Evolutionary conservation across 75 land plant species (phyloP).

Genomic region (Selaginella moellendorffii): DNA sequence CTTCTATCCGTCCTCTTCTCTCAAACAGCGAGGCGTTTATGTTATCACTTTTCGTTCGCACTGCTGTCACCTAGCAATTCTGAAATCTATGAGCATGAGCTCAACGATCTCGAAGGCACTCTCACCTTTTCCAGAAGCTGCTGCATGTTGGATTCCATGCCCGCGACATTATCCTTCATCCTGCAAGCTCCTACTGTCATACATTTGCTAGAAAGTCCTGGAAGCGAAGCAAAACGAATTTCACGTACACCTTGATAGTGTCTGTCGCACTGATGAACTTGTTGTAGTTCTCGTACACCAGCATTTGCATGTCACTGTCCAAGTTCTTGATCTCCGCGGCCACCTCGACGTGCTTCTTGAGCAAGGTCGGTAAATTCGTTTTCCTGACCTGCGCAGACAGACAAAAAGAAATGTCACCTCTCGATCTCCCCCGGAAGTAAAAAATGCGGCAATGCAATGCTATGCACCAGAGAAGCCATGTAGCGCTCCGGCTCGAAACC

Average conservation of each 20-base stretch:
- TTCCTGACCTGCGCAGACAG: constrained; percentile 52
- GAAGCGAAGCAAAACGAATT: background rate
- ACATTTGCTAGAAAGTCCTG: no score
- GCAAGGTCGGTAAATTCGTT: constrained; percentile 63
- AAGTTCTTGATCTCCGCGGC: constrained; percentile 97
- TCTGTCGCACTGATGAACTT: constrained; percentile 99
- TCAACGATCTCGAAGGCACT: background rate
- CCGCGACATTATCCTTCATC: constrained; percentile 86
- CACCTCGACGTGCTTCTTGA: constrained; percentile 90
- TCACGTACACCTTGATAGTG: constrained; percentile 56
- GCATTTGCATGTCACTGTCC: constrained; percentile 92
- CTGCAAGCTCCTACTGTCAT: constrained; percentile 21
- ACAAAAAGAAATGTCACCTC: background rate
- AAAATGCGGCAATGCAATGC: background rate
- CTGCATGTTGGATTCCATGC: constrained; percentile 95
- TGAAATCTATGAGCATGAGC: background rate
- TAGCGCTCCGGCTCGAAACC: constrained; percentile 71
- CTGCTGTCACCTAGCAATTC: constrained; percentile 12
- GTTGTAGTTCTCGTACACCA: constrained; percentile 96
- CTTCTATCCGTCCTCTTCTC: constrained; percentile 88
- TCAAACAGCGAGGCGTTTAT: constrained; percentile 90
- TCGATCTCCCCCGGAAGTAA: constrained; percentile 4
- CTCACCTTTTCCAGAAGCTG: constrained; percentile 82
- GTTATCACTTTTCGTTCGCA: constrained; percentile 72
- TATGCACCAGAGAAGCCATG: constrained; percentile 58